Evolutionary conservation across 306 rosid genomes (phyloP), one percentile per base, ranked within the genome.

Genomic region (Rosa rugosa): DNA sequence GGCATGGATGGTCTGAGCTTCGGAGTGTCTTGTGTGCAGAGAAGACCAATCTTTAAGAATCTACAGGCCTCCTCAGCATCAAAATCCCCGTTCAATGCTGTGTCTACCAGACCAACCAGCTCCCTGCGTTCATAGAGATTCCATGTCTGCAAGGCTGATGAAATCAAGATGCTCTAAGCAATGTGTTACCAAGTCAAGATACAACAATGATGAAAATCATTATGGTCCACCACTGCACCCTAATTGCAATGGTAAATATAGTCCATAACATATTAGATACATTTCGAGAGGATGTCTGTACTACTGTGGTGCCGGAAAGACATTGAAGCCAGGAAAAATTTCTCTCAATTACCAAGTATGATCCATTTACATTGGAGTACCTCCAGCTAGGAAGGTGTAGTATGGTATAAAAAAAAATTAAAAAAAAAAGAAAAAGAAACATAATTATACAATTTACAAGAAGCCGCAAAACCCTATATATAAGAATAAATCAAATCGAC

Each of bases 1-100:
- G 99, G 86, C 98, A 96, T 96, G 14, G 99, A 83, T 11, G 99
- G 99, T 74, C 99, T 89, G 64, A 80, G 88, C 82, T 88, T 91
- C 0, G 93, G 97, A 59, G 89, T 66, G 81, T 93, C 97, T 77
- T 96, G 99, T 6, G 99, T 93, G 87, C 99, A 96, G 50, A 96
- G 93, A 75, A 96, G 97, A 69, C 91, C 93, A 64, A 96, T 87
- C 85, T 89, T 93, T 72, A 96, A 88, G 80, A 91, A 83, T 4
- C 82, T 82, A 80, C 94, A 86, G 6, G 98, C 99, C 85, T 93
- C 90, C 89, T 89, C 99, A 0, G 85, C 93, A 1, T 96, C 97
- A 8, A 93, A 96, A 34, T 93, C 81, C 0, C 94, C 97, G 0
- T 91, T 63, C 65, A 96, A 73, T n/a, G 93, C 74, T 71, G 69